phyloP scores from a whole-genome alignment of 108 stramenopile genomes.

The Nannochloropsis granulata region DNA sequence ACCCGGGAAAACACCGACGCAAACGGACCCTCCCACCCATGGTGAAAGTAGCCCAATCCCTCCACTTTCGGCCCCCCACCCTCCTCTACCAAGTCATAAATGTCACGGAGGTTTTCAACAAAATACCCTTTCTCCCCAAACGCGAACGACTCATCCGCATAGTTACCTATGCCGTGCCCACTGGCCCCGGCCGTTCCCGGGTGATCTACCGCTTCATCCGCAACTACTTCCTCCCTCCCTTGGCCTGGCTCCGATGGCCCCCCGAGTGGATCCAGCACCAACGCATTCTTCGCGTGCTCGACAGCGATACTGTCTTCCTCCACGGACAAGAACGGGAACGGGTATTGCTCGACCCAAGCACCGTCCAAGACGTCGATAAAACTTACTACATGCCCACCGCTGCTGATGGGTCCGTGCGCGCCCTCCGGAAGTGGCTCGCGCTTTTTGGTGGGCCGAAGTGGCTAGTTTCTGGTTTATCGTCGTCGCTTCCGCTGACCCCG shows the following conservation, averaged over 20 bases:
- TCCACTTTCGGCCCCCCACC: background rate
- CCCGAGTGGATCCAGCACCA: constrained; percentile 7
- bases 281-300: constrained; percentile 3
- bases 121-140: background rate
- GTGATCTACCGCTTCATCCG: constrained; percentile 2
- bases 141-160: background rate
- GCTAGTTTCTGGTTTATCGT: background rate
- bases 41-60: background rate
- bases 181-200: background rate
- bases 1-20: too few relatives aligned
- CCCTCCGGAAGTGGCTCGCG: constrained; percentile 7
- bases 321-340: constrained; percentile 5
- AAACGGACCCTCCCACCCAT: background rate
- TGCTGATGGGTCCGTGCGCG: constrained; percentile 9
- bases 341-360: background rate
- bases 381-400: constrained; percentile 14
- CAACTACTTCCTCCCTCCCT: constrained; percentile 2
- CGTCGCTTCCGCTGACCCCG: background rate
- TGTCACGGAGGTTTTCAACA: background rate
- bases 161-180: background rate
- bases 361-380: background rate
- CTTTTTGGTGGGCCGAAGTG: background rate
- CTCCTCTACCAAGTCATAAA: background rate
- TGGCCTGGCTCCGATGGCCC: background rate
- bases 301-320: constrained; percentile 12